phyloP scores from a whole-genome alignment of 2,329 filamentous ascomycete genomes.

The Scedosporium aurantiacum region DNA sequence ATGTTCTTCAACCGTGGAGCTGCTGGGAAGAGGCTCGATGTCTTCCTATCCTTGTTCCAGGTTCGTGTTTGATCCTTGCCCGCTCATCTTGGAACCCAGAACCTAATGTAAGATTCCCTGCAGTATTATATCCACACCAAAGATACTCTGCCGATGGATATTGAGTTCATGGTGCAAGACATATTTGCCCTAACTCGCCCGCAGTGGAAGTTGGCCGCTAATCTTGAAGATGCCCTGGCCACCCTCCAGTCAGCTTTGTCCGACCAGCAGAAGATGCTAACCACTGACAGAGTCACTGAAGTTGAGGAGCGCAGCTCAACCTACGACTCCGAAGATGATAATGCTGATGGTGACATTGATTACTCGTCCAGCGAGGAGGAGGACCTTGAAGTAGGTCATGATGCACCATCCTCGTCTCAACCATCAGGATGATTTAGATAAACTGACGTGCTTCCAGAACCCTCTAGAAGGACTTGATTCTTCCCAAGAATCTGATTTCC shows the following conservation, averaged over 20 bases:
- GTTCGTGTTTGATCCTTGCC: conserved; percentile 25
- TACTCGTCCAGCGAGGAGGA: conserved; percentile 44
- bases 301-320: conserved; percentile 65
- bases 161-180: conserved; percentile 93
- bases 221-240: conserved; percentile 70
- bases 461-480: conserved; percentile 30
- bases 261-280: conserved; percentile 75
- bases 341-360: conserved; percentile 53
- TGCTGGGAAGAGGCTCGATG: conserved; percentile 94
- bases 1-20: conserved; percentile 91
- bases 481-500: conserved; percentile 50
- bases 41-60: conserved; percentile 93
- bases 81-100: background rate
- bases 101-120: background rate
- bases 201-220: conserved; percentile 80
- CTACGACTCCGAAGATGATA: conserved; percentile 55
- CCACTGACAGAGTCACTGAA: conserved; percentile 58
- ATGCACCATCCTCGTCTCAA: background rate
- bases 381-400: conserved; percentile 19
- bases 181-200: conserved; percentile 76
- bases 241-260: conserved; percentile 80
- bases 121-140: conserved; percentile 92
- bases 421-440: background rate
- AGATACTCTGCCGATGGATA: conserved; percentile 83
- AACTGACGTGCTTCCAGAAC: background rate